Percentiles rank a stretch among this genome's conserved stretches.
Conservation (phyloP, 2,329 filamentous ascomycete genomes). For the Fusarium ambrosium region DNA sequence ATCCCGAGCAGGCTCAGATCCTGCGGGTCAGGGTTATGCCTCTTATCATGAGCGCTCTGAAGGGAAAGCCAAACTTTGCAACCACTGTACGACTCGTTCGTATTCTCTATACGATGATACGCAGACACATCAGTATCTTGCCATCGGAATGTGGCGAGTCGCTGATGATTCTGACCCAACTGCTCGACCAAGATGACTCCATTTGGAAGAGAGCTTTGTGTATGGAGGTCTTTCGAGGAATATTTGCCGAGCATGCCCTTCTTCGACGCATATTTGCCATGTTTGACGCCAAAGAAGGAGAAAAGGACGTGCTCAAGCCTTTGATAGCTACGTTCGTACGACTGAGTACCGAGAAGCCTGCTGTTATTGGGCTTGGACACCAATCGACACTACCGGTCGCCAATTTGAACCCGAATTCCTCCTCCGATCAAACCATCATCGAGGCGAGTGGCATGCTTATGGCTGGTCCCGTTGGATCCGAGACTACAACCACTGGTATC, state of each 20-base stretch:
- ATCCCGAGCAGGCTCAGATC: constrained; percentile 85
- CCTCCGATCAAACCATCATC: constrained; percentile 86
- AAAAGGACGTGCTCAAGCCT: constrained; percentile 83
- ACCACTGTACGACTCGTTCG: constrained; percentile 85
- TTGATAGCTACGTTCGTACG: constrained; percentile 92
- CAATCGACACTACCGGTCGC: constrained; percentile 85
- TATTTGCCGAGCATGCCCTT: constrained; percentile 85
- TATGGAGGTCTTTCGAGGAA: constrained; percentile 89
- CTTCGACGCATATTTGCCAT: constrained; percentile 83
- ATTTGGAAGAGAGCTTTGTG: constrained; percentile 91
- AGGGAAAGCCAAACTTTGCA: constrained; percentile 83
- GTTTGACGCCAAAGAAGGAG: constrained; percentile 80
- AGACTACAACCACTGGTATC: constrained; percentile 80
- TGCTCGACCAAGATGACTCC: constrained; percentile 87
- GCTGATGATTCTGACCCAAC: constrained; percentile 83
- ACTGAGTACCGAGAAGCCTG: constrained; percentile 90
- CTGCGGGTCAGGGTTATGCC: constrained; percentile 85
- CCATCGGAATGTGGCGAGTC: constrained; percentile 86
- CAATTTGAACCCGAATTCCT: constrained; percentile 67
- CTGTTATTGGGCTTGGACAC: constrained; percentile 87
- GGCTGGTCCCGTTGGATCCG: constrained; percentile 75
- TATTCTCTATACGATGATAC: constrained; percentile 85
- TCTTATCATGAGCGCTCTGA: constrained; percentile 81
- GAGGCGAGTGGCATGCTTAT: constrained; percentile 93
- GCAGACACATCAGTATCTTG: constrained; percentile 81